phyloP scores from a whole-genome alignment of 2,329 filamentous ascomycete species.

The Phaeosphaeria sp. region DNA sequence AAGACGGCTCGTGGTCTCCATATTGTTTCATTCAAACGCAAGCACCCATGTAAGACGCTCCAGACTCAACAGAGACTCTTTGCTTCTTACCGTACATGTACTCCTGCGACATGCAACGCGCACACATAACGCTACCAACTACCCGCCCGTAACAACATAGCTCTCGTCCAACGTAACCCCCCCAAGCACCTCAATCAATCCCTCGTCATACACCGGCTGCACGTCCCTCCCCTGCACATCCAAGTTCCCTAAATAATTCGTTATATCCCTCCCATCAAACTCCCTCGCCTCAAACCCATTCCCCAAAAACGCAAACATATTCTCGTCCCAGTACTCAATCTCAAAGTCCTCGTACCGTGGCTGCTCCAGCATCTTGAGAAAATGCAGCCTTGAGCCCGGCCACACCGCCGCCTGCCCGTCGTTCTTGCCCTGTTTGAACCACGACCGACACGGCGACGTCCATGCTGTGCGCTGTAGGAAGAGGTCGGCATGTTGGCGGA shows the following conservation, averaged over 20 bases:
- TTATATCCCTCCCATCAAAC: slow-evolving; percentile 56
- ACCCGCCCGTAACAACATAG: slow-evolving; percentile 28
- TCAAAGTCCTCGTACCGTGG: slow-evolving; percentile 32
- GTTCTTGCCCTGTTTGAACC: slow-evolving; percentile 31
- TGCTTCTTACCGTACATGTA: too few species aligned
- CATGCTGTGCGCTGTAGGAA: slow-evolving; percentile 33
- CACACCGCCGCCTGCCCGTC: slow-evolving; percentile 32
- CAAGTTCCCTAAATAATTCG: slow-evolving; percentile 52
- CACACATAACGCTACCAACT: too few species aligned
- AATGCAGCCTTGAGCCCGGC: slow-evolving; percentile 30
- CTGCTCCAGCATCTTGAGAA: slow-evolving; percentile 27
- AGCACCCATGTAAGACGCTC: too few species aligned
- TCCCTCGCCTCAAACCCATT: slow-evolving; percentile 53
- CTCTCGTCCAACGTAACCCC: slow-evolving; percentile 38
- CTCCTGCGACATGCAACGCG: too few species aligned
- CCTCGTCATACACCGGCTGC: slow-evolving; percentile 51
- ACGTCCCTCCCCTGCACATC: slow-evolving; percentile 47
- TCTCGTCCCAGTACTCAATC: slow-evolving; percentile 22
- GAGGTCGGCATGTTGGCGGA: slow-evolving; percentile 30
- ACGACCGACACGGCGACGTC: slow-evolving; percentile 29
- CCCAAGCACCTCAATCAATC: slow-evolving; percentile 47
- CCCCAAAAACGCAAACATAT: slow-evolving; percentile 32
- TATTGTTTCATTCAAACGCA: too few species aligned
- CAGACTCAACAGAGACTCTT: too few species aligned
- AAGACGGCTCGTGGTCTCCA: too few species aligned